These are phyloP conservation scores for Sindora glabra DNA, from an alignment of 306 rosid genomes.

Conservation along the genomic window DNA sequence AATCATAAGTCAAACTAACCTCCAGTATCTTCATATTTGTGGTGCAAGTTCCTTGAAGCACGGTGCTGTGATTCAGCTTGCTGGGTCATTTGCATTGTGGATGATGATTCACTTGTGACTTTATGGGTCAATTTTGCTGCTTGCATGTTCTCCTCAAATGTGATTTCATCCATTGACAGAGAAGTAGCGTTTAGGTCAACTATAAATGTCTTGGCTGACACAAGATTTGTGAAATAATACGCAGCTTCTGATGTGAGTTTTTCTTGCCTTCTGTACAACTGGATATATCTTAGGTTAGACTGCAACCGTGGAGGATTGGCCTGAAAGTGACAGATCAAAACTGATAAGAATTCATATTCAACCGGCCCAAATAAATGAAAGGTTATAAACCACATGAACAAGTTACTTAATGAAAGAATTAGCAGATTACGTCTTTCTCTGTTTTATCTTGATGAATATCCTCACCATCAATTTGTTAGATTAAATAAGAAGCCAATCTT, in stretches of 20 bases:
- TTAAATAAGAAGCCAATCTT: too few relatives aligned
- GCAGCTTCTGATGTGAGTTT: conserved; percentile 54
- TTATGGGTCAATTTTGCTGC: conserved; percentile 30
- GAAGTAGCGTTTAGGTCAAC: conserved; percentile 43
- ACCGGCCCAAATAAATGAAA: background rate
- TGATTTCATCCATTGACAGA: conserved; percentile 41
- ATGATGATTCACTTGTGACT: conserved; percentile 15
- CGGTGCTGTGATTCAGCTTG: conserved; percentile 15
- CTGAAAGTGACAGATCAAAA: conserved; percentile 23
- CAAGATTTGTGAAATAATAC: conserved; percentile 50
- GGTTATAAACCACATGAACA: too few relatives aligned
- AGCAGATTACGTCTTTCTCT: too few relatives aligned
- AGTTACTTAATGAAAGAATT: too few relatives aligned
- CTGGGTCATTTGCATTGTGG: conserved; percentile 8
- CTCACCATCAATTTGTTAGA: too few relatives aligned
- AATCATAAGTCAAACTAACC: too few relatives aligned
- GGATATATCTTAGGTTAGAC: conserved; percentile 61
- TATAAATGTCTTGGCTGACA: conserved; percentile 52
- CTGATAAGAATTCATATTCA: background rate
- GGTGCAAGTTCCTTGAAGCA: conserved; percentile 4
- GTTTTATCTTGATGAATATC: too few relatives aligned
- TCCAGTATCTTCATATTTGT: conserved; percentile 8
- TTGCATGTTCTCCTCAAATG: conserved; percentile 58
- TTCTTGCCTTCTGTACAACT: conserved; percentile 52
- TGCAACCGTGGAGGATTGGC: conserved; percentile 71